Evolutionary conservation across 2,329 filamentous ascomycete species (phyloP).

Genomic region (Cadophora malorum): DNA sequence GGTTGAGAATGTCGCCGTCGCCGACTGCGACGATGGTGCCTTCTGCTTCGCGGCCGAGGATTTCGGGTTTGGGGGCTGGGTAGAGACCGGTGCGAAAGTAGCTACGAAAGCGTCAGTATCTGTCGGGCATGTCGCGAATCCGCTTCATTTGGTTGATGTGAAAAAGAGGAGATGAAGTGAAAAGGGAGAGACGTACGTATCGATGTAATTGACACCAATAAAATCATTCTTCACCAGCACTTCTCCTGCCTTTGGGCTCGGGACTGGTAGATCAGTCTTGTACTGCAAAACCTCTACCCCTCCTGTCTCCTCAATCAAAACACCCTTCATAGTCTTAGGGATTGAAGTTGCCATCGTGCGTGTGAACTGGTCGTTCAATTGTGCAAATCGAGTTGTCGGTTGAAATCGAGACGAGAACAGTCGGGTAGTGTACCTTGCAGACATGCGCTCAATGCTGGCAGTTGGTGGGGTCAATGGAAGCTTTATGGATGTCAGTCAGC

Average conservation of each 20-base stretch:
- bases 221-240: conserved; percentile 82
- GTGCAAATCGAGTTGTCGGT: conserved; percentile 22
- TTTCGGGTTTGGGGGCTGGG: conserved; percentile 71
- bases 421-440: conserved; percentile 23
- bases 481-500: not conserved
- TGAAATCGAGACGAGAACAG: conserved; percentile 17
- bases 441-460: conserved; percentile 17
- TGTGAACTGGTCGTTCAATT: conserved; percentile 27
- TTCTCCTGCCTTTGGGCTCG: conserved; percentile 70
- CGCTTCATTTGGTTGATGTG: not conserved
- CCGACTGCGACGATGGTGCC: conserved; percentile 72
- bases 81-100: conserved; percentile 92
- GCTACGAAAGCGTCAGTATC: conserved; percentile 45
- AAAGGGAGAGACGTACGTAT: conserved; percentile 62
- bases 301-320: conserved; percentile 75
- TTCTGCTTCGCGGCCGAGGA: conserved; percentile 79
- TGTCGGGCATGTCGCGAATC: not conserved
- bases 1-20: conserved; percentile 56
- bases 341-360: conserved; percentile 33
- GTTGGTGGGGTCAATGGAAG: conserved; percentile 1
- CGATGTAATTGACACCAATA: conserved; percentile 87
- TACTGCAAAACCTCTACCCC: conserved; percentile 75
- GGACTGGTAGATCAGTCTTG: conserved; percentile 74
- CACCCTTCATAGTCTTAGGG: conserved; percentile 59
- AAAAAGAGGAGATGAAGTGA: not conserved